These are phyloP conservation scores for Nigrospora oryzae DNA, from an alignment of 2,329 filamentous ascomycete genomes.

Conservation along the genomic window DNA sequence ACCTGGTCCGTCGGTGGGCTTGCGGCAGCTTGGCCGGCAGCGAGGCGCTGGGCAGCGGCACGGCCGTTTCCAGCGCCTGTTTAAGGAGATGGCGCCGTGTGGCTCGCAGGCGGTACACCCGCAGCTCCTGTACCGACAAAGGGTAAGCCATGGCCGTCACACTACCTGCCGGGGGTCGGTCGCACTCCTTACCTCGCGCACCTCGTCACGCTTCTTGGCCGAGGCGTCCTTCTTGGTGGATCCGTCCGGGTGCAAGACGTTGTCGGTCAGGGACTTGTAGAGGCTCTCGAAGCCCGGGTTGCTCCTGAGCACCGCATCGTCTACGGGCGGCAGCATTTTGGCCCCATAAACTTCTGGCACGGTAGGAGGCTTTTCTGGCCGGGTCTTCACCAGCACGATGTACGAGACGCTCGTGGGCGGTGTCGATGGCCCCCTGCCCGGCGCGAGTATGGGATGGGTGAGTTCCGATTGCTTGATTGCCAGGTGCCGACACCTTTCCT, in stretches of 20 bases:
- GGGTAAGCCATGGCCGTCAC: not conserved
- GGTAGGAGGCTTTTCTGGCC: too few species aligned
- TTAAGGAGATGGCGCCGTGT: slow-evolving; percentile 43
- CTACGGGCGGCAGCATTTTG: slow-evolving; percentile 50
- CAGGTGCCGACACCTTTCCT: too few species aligned
- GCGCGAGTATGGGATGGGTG: too few species aligned
- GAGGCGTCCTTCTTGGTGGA: slow-evolving; percentile 45
- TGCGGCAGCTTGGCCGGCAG: slow-evolving; percentile 6
- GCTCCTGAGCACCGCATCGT: slow-evolving; percentile 40
- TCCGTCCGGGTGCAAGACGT: slow-evolving; percentile 47
- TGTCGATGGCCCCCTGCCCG: too few species aligned
- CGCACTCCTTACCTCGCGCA: slow-evolving; percentile 36
- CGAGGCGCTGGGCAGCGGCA: slow-evolving; percentile 13
- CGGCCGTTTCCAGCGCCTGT: slow-evolving; percentile 38
- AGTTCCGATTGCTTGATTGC: too few species aligned
- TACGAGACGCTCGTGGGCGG: too few species aligned
- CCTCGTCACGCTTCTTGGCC: slow-evolving; percentile 38
- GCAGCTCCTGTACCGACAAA: slow-evolving; percentile 33
- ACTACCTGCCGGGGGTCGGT: not conserved
- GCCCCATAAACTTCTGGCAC: too few species aligned
- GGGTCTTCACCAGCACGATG: too few species aligned
- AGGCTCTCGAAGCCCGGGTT: slow-evolving; percentile 55
- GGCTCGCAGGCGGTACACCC: slow-evolving; percentile 34
- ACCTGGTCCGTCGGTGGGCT: slow-evolving; percentile 12
- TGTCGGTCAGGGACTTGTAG: slow-evolving; percentile 44